Evolutionary conservation across 805 yeast species (phyloP), one percentile per base, ranked within the genome.

Genomic region (Torulaspora gathmanii): DNA sequence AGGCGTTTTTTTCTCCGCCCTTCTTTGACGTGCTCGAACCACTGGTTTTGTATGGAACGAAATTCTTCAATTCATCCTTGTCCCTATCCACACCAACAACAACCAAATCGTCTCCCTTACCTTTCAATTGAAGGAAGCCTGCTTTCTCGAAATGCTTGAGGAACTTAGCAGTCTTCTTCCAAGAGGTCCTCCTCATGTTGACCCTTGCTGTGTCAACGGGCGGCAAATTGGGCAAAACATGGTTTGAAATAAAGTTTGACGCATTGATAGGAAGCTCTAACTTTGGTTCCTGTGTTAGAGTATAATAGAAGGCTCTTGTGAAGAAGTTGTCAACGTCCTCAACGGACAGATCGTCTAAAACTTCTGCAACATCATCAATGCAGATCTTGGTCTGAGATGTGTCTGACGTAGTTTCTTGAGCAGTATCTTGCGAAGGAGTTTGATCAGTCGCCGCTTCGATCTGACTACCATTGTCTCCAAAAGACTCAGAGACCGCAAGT

Each of bases 161-260:
- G 57, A 83, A 88, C 62, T 89, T 90, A 11, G 89, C 76, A 3
- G 91, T 79, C 59, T 91, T 91, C 64, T 86, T 89, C 95, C 95
- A 91, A 2, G 89, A 78, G 0, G 96, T 81, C 58, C 80, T 83
- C 64, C 89, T 90, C 47, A 85, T 75, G 53, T 77, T 81, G 31
- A 82, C 75, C 40, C 67, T 65, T 22, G 67, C 62, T 3, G 69
- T 58, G 55, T 80, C 83, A 44, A 84, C 74, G 1, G 77, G 72
- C 0, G 96, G 95, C n/a, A 91, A 64, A 64, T 88, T 86, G 40
- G 77, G 77, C 49, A 81, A 71, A 11, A 90, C 69, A 55, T 81
- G 80, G 35, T 73, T 76, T 0, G 93, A 76, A 73, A 90, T 81
- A 63, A 91, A 83, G 17, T 73, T 75, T 0, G 97, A 86, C 3